A percentile compares a stretch with the other conserved stretches of the same genome.
phyloP scores from a whole-genome alignment of 2,329 filamentous ascomycete genomes.

The Clarireedia paspali region DNA sequence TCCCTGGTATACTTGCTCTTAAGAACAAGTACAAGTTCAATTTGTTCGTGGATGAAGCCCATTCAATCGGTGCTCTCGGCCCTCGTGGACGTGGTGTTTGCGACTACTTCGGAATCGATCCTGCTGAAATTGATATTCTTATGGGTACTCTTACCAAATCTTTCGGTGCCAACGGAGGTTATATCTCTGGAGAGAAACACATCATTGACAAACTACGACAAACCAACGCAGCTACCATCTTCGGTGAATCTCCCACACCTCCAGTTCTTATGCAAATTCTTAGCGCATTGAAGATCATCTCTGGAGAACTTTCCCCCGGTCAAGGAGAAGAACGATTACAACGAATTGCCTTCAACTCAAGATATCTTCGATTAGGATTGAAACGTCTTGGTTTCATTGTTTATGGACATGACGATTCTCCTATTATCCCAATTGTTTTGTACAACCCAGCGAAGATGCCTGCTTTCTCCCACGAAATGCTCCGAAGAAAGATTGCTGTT shows the following conservation, averaged over 20 bases:
- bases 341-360: slow-evolving; percentile 94
- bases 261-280: slow-evolving; percentile 88
- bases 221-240: slow-evolving; percentile 79
- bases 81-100: slow-evolving; percentile 87
- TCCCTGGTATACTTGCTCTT: slow-evolving; percentile 79
- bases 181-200: slow-evolving; percentile 80
- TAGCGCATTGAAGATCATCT: slow-evolving; percentile 79
- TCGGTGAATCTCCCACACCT: slow-evolving; percentile 81
- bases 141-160: slow-evolving; percentile 99
- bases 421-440: slow-evolving; percentile 87
- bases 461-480: slow-evolving; percentile 97
- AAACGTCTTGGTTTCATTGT: slow-evolving; percentile 97
- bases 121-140: slow-evolving; percentile 81
- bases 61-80: slow-evolving; percentile 89
- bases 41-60: slow-evolving; percentile 92
- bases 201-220: slow-evolving; percentile 88
- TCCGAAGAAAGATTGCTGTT: slow-evolving; percentile 93
- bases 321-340: slow-evolving; percentile 95
- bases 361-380: slow-evolving; percentile 92
- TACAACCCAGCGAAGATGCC: slow-evolving; percentile 99
- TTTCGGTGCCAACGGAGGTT: slow-evolving; percentile 95
- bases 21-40: slow-evolving; percentile 97
- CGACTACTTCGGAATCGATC: slow-evolving; percentile 92
- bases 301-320: slow-evolving; percentile 76
- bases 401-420: slow-evolving; percentile 95